Conservation (phyloP, 441 rosid genomes). For the Bocquillonia castaneifolia region DNA sequence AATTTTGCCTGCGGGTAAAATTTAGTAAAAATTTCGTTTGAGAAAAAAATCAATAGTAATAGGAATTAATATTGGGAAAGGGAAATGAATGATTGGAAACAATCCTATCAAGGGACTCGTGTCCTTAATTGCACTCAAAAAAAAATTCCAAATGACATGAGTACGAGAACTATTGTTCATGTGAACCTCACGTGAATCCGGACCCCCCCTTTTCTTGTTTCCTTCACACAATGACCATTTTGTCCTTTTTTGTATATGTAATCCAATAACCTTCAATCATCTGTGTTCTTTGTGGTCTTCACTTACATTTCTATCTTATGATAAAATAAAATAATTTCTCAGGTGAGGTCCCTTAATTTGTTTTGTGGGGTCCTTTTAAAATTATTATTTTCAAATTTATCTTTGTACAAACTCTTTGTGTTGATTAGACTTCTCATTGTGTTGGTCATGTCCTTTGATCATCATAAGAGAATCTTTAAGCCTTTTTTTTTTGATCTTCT, state of each 20-base stretch:
- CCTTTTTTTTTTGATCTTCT: slow-evolving; percentile 8
- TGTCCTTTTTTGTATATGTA: neutral
- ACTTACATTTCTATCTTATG: too few relatives aligned
- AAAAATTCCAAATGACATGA: neutral
- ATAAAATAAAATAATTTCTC: too few relatives aligned
- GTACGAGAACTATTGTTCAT: slow-evolving; percentile 32
- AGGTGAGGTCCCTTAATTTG: neutral
- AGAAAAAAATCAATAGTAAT: too few relatives aligned
- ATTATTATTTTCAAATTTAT: neutral
- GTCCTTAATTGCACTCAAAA: neutral
- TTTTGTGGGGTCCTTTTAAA: slow-evolving; percentile 1
- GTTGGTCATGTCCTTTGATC: slow-evolving; percentile 15
- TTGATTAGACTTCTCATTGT: slow-evolving; percentile 24
- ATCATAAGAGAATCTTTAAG: slow-evolving; percentile 18
- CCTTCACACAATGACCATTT: slow-evolving; percentile 15
- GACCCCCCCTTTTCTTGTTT: slow-evolving; percentile 23
- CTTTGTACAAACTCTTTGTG: neutral
- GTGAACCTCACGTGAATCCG: slow-evolving; percentile 67
- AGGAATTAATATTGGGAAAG: neutral
- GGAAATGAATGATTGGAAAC: slow-evolving; percentile 15
- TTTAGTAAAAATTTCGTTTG: too few relatives aligned
- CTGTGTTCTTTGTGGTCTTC: neutral
- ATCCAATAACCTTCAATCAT: slow-evolving; percentile 30
- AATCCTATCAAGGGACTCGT: slow-evolving; percentile 10
- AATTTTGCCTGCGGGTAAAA: too few relatives aligned